Percentiles rank a stretch among this genome's conserved stretches.
phyloP scores from a whole-genome alignment of 176 grass and related monocot species.

The Otatea glauca region DNA sequence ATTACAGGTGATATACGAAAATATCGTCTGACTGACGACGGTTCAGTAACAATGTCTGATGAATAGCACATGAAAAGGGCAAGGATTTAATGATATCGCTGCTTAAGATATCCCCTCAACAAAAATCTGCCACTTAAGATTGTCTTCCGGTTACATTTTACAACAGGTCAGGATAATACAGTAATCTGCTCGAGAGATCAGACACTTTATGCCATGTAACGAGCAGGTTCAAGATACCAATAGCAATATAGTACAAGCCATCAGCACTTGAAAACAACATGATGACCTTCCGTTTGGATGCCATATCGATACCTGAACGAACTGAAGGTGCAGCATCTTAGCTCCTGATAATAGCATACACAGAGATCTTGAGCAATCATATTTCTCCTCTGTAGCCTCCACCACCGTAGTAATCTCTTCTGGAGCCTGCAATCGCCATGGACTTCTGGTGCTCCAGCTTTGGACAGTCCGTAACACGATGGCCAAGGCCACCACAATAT shows the following conservation, averaged over 20 bases:
- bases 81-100: not conserved
- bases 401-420: slow-evolving; percentile 80
- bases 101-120: not conserved
- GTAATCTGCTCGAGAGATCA: not conserved
- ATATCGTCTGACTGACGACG: not conserved
- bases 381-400: slow-evolving; percentile 91
- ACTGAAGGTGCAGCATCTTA: slow-evolving; percentile 10
- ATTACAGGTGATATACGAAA: not conserved
- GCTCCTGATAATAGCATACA: not conserved
- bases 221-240: not conserved
- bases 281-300: not conserved
- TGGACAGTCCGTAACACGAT: slow-evolving; percentile 83
- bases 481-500: slow-evolving; percentile 93
- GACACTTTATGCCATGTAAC: not conserved
- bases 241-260: slow-evolving; percentile 22
- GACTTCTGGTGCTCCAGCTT: slow-evolving; percentile 94
- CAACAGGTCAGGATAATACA: not conserved
- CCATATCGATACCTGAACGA: not conserved
- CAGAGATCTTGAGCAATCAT: slow-evolving; percentile 44
- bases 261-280: not conserved
- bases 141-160: slow-evolving; percentile 35
- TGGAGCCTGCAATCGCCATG: slow-evolving; percentile 78
- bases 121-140: not conserved
- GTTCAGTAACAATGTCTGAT: too few species aligned
- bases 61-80: too few species aligned